Evolutionary conservation across 1,284 basidiomycete genomes (phyloP), one percentile per base, ranked within the genome.

Genomic region (Volvariella volvacea): DNA sequence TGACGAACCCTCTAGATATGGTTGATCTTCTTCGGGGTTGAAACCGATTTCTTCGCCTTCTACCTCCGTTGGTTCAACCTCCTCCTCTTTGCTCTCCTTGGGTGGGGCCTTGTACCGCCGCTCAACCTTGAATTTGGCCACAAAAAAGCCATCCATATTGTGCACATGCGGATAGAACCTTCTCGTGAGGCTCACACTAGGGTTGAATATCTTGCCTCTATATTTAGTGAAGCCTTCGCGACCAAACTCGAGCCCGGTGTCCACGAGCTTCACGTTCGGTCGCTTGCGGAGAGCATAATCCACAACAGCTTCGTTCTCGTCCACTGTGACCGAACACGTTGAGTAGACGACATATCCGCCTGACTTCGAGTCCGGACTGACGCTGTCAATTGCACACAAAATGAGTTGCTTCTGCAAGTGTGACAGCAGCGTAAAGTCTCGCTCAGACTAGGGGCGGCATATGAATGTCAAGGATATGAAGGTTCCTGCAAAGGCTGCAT

Each of bases 381-480:
- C 85, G 48, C 92, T 95, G 72, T 99, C 96, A 60, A 99, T 93
- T 2, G 95, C 96, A 62, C 95, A 99, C 42, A 99, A 78, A 58
- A 99, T 90, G 41, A 99, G 81, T 63, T 99, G 96, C 66, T 99
- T 99, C 70, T 99, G 96, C 20, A 99, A 77, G 59, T 99, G 96
- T 1, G 93, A 88, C 17, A 99, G 76, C 20, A 99, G 79, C 30
- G 83, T 82, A 67, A 99, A 96, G 66, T 99, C 96, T 52, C 92
- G 87, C 51, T 91, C 92, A 39, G 89, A 88, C 93, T 95, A 49
- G 19, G 41, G 36, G 46, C n/a, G 25, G 25, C 25, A 6, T 28
- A 28, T 28, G 25, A 28, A 28, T 15, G 44, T 46, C 49, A 37
- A 49, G 46, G 42, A 48, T 38, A 52, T 43, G 17, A 31, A 20